Base-by-base conservation (phyloP, 805 yeast genomes). In the Sugiyamaella floridensis region DNA sequence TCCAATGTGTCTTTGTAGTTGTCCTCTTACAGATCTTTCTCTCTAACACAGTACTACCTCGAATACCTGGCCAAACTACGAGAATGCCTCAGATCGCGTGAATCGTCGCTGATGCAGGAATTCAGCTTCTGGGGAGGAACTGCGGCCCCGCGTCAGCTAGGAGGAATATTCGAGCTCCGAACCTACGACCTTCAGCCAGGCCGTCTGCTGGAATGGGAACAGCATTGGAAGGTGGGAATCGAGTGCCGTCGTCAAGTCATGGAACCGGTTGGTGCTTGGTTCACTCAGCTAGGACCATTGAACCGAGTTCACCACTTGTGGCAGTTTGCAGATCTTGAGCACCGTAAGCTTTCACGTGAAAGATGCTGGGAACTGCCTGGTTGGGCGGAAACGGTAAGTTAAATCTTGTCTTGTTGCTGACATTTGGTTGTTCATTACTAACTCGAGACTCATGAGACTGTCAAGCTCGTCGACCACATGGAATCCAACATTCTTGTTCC, bases 201-300 rank as follows among this genome's bases (percentile, higher is more conserved):
- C 9, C 61, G 64, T 20, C 63, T 72, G 47, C 59, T 69, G n/a
- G 76, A 72, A 51, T 72, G 76, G 76, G 76, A 73, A 47, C 58
- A 63, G n/a, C 63, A 67, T 52, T 72, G 76, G 76, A 62, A 66
- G 37, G 58, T 64, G 53, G 76, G 76, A 7, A 59, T 72, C 26
- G 72, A 72, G 56, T 68, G 63, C 56, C 69, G 76, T n/a, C 60
- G 71, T n/a, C 67, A 72, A 55, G 76, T 72, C 18, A 72, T 72
- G 76, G 75, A 72, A 62, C 76, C 76, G 1, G 75, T 72, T 1
- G 76, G 76, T 4, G 76, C 76, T 5, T 72, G 76, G 76, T 72
- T 72, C 58, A 58, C 70, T 22, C 71, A 69, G 54, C 56, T 72
- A 28, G 76, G 76, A 5, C 55, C 60, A 4, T 61, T 72, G n/a